phyloP scores from a whole-genome alignment of 768 basidiomycete genomes.

The Xerocomellus intermedius region DNA sequence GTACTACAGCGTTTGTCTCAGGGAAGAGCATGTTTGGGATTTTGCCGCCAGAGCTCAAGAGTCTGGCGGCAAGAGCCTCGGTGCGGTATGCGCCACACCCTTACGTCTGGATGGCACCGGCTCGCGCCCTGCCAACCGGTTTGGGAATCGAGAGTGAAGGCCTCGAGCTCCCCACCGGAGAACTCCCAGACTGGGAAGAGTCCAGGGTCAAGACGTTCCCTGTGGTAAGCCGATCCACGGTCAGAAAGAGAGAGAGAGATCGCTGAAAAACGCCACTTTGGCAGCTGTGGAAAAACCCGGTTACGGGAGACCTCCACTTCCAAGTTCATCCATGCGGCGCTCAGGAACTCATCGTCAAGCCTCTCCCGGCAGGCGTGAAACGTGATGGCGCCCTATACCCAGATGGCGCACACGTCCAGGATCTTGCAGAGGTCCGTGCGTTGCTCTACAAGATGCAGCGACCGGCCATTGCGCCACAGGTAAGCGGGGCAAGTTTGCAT shows the following conservation, averaged over 20 bases:
- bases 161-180: constrained; percentile 59
- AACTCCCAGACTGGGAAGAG: constrained; percentile 84
- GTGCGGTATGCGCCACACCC: constrained; percentile 85
- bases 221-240: constrained; percentile 38
- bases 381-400: constrained; percentile 74
- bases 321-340: constrained; percentile 87
- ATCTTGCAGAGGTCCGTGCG: constrained; percentile 69
- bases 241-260: neutral
- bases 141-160: constrained; percentile 81
- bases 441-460: constrained; percentile 85
- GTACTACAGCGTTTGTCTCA: constrained; percentile 82
- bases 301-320: constrained; percentile 78
- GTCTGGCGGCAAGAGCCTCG: constrained; percentile 70
- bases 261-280: neutral
- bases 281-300: constrained; percentile 90
- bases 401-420: constrained; percentile 73
- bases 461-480: constrained; percentile 80
- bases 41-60: constrained; percentile 68
- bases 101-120: constrained; percentile 87
- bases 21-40: constrained; percentile 85
- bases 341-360: constrained; percentile 64
- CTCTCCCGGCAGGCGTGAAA: constrained; percentile 60
- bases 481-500: constrained; percentile 23
- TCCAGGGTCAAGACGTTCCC: constrained; percentile 71
- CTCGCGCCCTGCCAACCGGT: constrained; percentile 72